Evolutionary conservation across 108 stramenopile genomes (phyloP).

Genomic region (Parietichytrium sp.): DNA sequence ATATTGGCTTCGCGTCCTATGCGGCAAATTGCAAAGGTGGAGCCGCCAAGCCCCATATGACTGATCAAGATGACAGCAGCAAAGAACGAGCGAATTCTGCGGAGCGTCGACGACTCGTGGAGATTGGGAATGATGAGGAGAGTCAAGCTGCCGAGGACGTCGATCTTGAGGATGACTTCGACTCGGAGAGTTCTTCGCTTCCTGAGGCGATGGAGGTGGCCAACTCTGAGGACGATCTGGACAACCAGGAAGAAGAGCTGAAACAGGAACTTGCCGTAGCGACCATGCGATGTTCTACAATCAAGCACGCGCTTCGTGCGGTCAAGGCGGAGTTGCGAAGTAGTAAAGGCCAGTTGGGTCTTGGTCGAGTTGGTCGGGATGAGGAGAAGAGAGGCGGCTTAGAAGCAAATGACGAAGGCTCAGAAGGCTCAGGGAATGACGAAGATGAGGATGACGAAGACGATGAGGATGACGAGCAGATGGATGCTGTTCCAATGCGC

Average conservation of each 20-base stretch:
- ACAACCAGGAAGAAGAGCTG: neutral
- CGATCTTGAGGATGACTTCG: constrained; percentile 7
- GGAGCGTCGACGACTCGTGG: too few relatives aligned
- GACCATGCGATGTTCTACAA: neutral
- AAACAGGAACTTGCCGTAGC: neutral
- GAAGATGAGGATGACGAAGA: neutral
- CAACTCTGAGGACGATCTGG: constrained; percentile 11
- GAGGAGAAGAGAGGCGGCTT: neutral
- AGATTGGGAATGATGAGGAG: constrained; percentile 9
- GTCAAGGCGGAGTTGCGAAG: neutral
- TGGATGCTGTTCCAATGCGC: too few relatives aligned
- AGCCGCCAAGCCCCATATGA: too few relatives aligned
- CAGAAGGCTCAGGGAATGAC: neutral
- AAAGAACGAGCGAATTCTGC: too few relatives aligned
- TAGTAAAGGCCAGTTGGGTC: neutral
- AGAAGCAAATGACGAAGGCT: neutral
- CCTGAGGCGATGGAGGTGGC: neutral
- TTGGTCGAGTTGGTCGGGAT: neutral
- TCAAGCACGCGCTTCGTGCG: neutral
- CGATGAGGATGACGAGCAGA: neutral
- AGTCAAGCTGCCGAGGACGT: neutral
- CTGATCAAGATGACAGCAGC: too few relatives aligned
- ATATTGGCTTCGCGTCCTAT: too few relatives aligned
- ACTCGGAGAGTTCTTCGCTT: too few relatives aligned
- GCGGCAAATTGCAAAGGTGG: too few relatives aligned